Base-by-base conservation (phyloP, 1,139 yeast genomes). In the Zygotorulaspora mrakii region DNA sequence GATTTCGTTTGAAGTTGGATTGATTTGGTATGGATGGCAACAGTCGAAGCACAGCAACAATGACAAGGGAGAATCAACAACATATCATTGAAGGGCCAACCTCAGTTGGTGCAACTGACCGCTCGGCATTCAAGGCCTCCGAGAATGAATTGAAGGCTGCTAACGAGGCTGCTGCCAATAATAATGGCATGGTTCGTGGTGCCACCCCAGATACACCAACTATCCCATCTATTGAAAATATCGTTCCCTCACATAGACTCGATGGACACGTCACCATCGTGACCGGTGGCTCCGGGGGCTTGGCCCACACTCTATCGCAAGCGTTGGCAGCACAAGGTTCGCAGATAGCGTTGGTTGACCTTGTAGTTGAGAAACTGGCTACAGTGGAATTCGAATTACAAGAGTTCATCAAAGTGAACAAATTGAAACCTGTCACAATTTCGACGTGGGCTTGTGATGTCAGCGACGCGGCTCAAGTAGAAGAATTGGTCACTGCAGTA, bases 211-310 rank as follows among this genome's bases (percentile, higher is more conserved):
- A 42, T 32, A 42, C 43, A 17, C 53, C 47, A 17, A 29, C 37
- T 13, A 43, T 52, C 27, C 55, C 58, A 10, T 33, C 43, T 12
- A 39, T 54, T n/a, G 34, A 49, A 11, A 61, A 59, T 35, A 45
- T 61, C 33, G 62, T 70, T 22, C 75, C 75, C 42, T 55, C 60
- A 2, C 70, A 70, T 57, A 64, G 77, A 66, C 71, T 83, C 50
- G 88, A 81, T 53, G 84, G 84, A 40, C 77, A 80, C 62, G 69
- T 82, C 43, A 87, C 86, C 31, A 71, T 84, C 39, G 66, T 84
- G 50, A 84, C 94, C 23, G 94, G 94, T 38, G 94, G 94, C 12
- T 80, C 88, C 21, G 94, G 94, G 37, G 94, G 94, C 14, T 69
- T 84, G 52, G 82, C 88, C 2, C 67, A 79, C 22, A 78, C 82